Conservation (phyloP, 768 basidiomycete genomes). For the Pleurotus sapidus region DNA sequence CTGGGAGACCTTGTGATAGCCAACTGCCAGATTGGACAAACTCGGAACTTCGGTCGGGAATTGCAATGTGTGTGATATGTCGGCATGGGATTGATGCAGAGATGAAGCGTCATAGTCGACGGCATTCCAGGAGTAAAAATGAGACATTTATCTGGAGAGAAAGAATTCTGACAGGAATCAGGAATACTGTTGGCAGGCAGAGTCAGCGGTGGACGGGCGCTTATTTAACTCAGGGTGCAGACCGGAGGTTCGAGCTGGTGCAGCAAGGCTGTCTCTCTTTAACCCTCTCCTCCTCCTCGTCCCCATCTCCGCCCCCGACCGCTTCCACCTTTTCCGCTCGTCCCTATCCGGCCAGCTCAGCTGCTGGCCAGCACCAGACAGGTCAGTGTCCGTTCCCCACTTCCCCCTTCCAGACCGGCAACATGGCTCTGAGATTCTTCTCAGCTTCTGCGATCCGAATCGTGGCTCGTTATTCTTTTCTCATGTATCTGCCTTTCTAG, state of each 20-base stretch:
- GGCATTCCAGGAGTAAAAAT: neutral
- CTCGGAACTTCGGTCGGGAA: constrained; percentile 8
- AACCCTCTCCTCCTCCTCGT: constrained; percentile 5
- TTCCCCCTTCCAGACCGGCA: constrained; percentile 4
- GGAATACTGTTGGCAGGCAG: neutral
- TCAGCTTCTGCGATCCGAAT: constrained; percentile 6
- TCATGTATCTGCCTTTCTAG: constrained; percentile 2
- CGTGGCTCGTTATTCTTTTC: neutral
- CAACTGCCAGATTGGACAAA: neutral
- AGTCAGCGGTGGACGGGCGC: neutral
- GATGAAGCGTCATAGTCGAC: neutral
- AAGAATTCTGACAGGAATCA: neutral
- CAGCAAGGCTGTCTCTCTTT: constrained; percentile 1
- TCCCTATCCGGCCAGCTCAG: neutral
- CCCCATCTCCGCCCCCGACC: neutral
- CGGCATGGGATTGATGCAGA: constrained; percentile 6
- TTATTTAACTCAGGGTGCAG: neutral
- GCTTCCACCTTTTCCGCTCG: neutral
- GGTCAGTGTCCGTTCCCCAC: constrained; percentile 2
- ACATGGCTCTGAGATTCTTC: neutral
- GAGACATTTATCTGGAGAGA: neutral
- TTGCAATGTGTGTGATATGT: constrained; percentile 3
- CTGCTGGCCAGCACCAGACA: neutral
- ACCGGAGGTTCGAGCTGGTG: neutral
- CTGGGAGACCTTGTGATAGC: constrained; percentile 8